Evolutionary conservation across 2,329 filamentous ascomycete species (phyloP).

Genomic region (Aspergillus aculeatinus): DNA sequence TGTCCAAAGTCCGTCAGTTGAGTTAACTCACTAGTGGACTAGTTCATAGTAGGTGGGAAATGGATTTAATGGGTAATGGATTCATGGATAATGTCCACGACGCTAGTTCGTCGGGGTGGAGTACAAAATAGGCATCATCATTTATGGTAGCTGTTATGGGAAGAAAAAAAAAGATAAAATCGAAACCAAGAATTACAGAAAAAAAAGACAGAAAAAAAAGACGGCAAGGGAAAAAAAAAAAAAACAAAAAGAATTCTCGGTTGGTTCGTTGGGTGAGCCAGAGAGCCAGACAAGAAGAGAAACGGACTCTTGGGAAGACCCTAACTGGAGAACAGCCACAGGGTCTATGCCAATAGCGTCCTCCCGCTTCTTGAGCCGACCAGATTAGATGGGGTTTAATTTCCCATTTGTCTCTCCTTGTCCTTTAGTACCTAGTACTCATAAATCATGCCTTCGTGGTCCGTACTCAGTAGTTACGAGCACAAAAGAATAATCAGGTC

Average conservation of each 20-base stretch:
- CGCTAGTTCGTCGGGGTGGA: constrained; percentile 17
- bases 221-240: background rate
- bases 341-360: background rate
- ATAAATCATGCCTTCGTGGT: no score
- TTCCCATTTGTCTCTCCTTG: background rate
- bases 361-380: background rate
- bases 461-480: no score
- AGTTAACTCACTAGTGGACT: constrained; percentile 11
- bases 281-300: no score
- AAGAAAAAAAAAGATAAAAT: background rate
- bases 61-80: background rate
- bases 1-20: constrained; percentile 13
- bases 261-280: background rate
- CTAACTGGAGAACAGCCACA: background rate
- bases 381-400: background rate
- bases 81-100: constrained; percentile 3
- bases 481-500: background rate
- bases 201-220: no score
- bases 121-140: constrained; percentile 20
- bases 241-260: background rate
- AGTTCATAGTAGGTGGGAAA: constrained; percentile 13
- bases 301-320: background rate
- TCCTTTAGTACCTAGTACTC: no score
- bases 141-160: constrained; percentile 9
- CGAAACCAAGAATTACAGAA: background rate